phyloP scores from a whole-genome alignment of 352 stramenopile genomes.

The Pythium pyrilobum region DNA sequence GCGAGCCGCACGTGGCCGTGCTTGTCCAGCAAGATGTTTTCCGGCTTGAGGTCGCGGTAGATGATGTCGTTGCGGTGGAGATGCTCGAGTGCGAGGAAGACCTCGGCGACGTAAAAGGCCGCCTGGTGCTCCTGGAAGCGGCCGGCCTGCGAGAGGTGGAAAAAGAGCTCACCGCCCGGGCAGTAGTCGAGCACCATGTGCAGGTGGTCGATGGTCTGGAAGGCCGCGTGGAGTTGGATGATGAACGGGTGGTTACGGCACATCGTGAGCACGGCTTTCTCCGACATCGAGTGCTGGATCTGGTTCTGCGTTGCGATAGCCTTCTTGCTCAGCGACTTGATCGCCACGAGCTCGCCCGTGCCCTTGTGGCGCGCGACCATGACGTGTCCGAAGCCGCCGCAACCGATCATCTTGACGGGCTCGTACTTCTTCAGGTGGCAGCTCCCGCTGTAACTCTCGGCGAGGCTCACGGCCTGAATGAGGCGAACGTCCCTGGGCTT shows the following conservation, averaged over 20 bases:
- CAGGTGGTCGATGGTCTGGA: constrained; percentile 82
- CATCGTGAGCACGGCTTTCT: constrained; percentile 86
- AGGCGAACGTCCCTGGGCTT: constrained; percentile 37
- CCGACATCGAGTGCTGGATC: constrained; percentile 77
- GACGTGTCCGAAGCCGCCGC: constrained; percentile 84
- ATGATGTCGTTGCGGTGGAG: constrained; percentile 73
- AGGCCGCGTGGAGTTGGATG: constrained; percentile 83
- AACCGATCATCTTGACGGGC: constrained; percentile 73
- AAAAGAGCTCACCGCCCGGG: constrained; percentile 78
- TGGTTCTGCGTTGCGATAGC: constrained; percentile 75
- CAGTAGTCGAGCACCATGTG: constrained; percentile 75
- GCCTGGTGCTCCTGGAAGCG: constrained; percentile 75
- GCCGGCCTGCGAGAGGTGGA: constrained; percentile 72
- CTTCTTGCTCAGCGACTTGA: constrained; percentile 84
- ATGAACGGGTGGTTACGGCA: constrained; percentile 89
- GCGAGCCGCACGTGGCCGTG: constrained; percentile 84
- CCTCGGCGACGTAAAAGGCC: constrained; percentile 86
- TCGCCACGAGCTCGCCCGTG: constrained; percentile 59
- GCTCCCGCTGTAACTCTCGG: constrained; percentile 75
- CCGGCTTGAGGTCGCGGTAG: constrained; percentile 88
- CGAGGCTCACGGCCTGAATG: constrained; percentile 66
- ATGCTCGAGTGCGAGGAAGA: constrained; percentile 77
- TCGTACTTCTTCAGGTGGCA: constrained; percentile 77
- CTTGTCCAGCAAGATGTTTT: constrained; percentile 88
- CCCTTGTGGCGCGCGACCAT: constrained; percentile 63